phyloP scores from a whole-genome alignment of 257 asterid species.

The Nicotiana noctiflora region DNA sequence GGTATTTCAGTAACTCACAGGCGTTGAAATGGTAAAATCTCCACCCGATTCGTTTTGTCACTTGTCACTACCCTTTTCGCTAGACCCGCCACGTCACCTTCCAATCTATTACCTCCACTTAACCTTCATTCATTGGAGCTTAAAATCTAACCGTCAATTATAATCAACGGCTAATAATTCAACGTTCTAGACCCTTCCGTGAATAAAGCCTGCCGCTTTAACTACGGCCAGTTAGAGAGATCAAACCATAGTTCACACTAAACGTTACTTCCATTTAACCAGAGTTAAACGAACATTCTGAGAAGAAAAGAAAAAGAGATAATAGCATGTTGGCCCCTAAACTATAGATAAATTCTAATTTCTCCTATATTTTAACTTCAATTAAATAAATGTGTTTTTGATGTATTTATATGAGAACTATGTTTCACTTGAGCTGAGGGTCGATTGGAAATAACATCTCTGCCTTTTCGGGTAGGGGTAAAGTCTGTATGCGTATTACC shows the following conservation, averaged over 20 bases:
- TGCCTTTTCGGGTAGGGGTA: too few species aligned
- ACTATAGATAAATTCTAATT: too few species aligned
- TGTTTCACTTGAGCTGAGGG: too few species aligned
- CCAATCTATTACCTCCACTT: conserved; percentile 54
- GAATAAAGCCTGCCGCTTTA: conserved; percentile 5
- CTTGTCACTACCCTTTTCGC: conserved; percentile 3
- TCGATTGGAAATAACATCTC: too few species aligned
- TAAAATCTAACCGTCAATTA: neutral
- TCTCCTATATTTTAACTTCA: too few species aligned
- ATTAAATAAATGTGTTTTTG: too few species aligned
- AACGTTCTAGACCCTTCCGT: conserved; percentile 47
- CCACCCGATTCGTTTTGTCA: conserved; percentile 25
- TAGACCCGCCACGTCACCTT: conserved; percentile 29
- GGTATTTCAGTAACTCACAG: neutral
- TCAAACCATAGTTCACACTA: too few species aligned
- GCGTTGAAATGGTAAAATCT: conserved; percentile 12
- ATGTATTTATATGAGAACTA: too few species aligned
- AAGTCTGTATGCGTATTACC: too few species aligned
- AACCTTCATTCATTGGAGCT: conserved; percentile 4
- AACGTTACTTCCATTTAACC: neutral
- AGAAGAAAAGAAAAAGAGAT: neutral
- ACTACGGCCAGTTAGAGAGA: conserved; percentile 13
- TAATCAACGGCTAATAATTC: conserved; percentile 36
- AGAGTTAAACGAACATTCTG: conserved; percentile 10
- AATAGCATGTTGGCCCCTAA: neutral